Base-by-base conservation (phyloP, 139 green algal species). In the Chlamydomonas urium region DNA sequence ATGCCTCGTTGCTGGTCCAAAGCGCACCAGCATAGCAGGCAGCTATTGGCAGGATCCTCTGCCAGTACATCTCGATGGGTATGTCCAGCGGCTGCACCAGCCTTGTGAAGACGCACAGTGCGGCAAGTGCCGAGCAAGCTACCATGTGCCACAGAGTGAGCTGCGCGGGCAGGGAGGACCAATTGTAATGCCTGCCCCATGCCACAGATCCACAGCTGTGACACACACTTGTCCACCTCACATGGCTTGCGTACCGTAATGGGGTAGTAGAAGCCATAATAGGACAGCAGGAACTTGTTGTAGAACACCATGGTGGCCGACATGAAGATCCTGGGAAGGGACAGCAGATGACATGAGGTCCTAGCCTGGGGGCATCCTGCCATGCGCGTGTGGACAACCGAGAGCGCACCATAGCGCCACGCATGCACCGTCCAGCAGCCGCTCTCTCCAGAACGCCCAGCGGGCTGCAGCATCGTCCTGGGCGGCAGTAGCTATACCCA, bases 201-300 rank as follows among this genome's bases (percentile, higher is more conserved):
- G n/a, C n/a, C n/a, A n/a, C n/a, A n/a, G n/a, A n/a, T n/a, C n/a
- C n/a, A n/a, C n/a, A n/a, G n/a, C n/a, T n/a, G n/a, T n/a, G n/a
- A n/a, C n/a, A n/a, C n/a, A n/a, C n/a, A n/a, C n/a, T n/a, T n/a
- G n/a, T n/a, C n/a, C n/a, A n/a, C n/a, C n/a, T n/a, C n/a, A n/a
- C n/a, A n/a, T 14, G 53, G 53, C 10, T 33, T 21, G 5, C 60
- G n/a, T 45, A 67, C 60, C 33, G 60, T 47, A 26, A 67, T 67
- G 17, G 60, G 60, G 33, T 32, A 67, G 60, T 67, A 47, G 33
- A 67, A 67, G 10, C 59, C 75, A 2, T 59, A 79, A 61, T 81
- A 88, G 4, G 82, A 76, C 24, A 92, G 71, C n/a, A 92, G 58
- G 42, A 78, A 92, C 77, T 92, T 92, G 81, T 92, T 92, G 75